A percentile compares a stretch with the other conserved stretches of the same genome.
Evolutionary conservation across 345 rosid genomes (phyloP).

Genomic region (Noccaea caerulescens): DNA sequence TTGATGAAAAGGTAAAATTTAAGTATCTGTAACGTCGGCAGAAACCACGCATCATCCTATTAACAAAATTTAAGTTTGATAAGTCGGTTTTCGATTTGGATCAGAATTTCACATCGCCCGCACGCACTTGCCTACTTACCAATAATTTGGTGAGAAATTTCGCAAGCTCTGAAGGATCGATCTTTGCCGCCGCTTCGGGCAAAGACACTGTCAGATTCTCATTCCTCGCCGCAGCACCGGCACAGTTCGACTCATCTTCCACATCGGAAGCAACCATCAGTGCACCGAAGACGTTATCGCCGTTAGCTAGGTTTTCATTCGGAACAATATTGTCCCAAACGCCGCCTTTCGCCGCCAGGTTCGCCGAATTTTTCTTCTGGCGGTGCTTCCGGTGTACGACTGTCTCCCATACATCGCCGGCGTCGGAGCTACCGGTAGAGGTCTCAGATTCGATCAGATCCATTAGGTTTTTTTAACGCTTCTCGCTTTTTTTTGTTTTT

Average conservation of each 20-base stretch:
- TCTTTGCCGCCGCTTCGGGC: conserved; percentile 58
- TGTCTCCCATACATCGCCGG: conserved; percentile 76
- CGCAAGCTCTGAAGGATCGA: conserved; percentile 52
- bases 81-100: not conserved
- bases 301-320: conserved; percentile 39
- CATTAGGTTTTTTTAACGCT: conserved; percentile 15
- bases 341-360: conserved; percentile 43
- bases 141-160: not conserved
- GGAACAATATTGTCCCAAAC: conserved; percentile 3
- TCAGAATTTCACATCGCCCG: conserved; percentile 16
- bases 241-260: conserved; percentile 18
- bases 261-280: conserved; percentile 40
- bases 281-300: conserved; percentile 51
- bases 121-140: conserved; percentile 37
- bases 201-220: conserved; percentile 50
- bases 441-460: conserved; percentile 48
- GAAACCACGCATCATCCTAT: conserved; percentile 40
- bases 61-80: not conserved
- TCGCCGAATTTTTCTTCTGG: conserved; percentile 50
- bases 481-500: not conserved
- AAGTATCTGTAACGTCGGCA: conserved; percentile 53
- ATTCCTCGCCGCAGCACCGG: conserved; percentile 15
- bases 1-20: too few relatives aligned
- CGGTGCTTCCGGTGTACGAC: conserved; percentile 66
- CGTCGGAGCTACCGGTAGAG: conserved; percentile 36